phyloP scores from a whole-genome alignment of 441 rosid genomes.

The Bruguiera hainesii region DNA sequence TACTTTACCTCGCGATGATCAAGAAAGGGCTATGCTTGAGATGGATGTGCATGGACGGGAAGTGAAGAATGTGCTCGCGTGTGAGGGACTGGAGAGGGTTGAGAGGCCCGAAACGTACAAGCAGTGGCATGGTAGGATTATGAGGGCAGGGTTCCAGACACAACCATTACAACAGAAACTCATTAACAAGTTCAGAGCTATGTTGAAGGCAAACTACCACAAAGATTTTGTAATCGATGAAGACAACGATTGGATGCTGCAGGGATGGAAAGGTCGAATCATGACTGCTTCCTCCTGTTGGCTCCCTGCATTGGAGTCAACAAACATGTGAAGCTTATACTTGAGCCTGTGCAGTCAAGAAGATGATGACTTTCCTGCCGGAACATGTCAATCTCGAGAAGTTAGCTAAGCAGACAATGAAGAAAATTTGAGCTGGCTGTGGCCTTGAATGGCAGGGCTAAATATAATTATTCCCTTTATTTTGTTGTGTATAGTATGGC shows the following conservation, averaged over 20 bases:
- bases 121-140: slow-evolving; percentile 68
- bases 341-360: too few species aligned
- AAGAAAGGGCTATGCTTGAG: slow-evolving; percentile 52
- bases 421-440: too few species aligned
- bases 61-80: slow-evolving; percentile 56
- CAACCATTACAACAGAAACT: slow-evolving; percentile 38
- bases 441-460: too few species aligned
- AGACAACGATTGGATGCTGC: slow-evolving; percentile 64
- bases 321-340: too few species aligned
- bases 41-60: slow-evolving; percentile 60
- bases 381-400: too few species aligned
- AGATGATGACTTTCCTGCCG: too few species aligned
- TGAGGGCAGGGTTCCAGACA: slow-evolving; percentile 67
- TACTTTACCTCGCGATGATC: slow-evolving; percentile 42
- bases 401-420: too few species aligned
- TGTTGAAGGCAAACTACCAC: slow-evolving; percentile 52
- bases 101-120: slow-evolving; percentile 80
- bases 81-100: slow-evolving; percentile 62
- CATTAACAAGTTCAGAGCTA: slow-evolving; percentile 32
- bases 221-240: slow-evolving; percentile 66
- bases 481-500: too few species aligned
- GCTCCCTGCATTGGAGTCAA: slow-evolving; percentile 39
- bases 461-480: too few species aligned
- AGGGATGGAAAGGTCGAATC: slow-evolving; percentile 83
- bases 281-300: slow-evolving; percentile 57